Conservation (phyloP, 768 basidiomycete genomes). For the Dioszegia aurantiaca region DNA sequence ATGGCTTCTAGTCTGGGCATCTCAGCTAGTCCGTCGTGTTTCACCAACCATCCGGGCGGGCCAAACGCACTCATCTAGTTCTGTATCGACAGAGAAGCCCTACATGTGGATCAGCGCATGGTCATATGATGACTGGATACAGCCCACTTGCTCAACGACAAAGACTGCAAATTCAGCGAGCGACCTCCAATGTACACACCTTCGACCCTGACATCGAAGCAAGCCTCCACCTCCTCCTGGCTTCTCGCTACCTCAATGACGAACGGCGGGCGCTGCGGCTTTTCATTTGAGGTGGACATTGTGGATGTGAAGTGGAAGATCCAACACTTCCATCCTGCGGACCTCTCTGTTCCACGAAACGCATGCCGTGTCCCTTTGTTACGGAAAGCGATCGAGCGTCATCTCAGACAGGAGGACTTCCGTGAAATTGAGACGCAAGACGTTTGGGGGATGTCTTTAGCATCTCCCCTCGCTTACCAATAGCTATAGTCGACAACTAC, state of each 20-base stretch:
- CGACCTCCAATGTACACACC: constrained; percentile 21
- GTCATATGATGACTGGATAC: neutral
- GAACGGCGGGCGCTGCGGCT: constrained; percentile 11
- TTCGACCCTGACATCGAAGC: constrained; percentile 47
- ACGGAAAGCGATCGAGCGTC: no score
- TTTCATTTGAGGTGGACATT: constrained; percentile 3
- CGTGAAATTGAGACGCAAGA: no score
- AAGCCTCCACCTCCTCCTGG: constrained; percentile 41
- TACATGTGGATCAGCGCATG: constrained; percentile 14
- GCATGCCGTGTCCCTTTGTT: no score
- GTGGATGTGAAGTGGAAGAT: no score
- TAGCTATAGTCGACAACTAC: neutral
- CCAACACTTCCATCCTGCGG: no score
- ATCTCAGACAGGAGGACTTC: no score
- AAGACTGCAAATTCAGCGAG: constrained; percentile 31
- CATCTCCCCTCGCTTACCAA: no score
- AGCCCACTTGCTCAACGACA: constrained; percentile 38
- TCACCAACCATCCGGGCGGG: no score
- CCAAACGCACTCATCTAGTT: constrained; percentile 43
- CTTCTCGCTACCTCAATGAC: constrained; percentile 4
- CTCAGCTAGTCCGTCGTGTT: no score
- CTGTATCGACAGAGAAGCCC: constrained; percentile 46
- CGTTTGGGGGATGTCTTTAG: no score
- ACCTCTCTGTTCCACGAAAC: no score
- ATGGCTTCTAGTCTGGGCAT: constrained; percentile 34